These are phyloP conservation scores for Macrotyloma uniflorum DNA, from an alignment of 306 rosid genomes.

Conservation along the genomic window DNA sequence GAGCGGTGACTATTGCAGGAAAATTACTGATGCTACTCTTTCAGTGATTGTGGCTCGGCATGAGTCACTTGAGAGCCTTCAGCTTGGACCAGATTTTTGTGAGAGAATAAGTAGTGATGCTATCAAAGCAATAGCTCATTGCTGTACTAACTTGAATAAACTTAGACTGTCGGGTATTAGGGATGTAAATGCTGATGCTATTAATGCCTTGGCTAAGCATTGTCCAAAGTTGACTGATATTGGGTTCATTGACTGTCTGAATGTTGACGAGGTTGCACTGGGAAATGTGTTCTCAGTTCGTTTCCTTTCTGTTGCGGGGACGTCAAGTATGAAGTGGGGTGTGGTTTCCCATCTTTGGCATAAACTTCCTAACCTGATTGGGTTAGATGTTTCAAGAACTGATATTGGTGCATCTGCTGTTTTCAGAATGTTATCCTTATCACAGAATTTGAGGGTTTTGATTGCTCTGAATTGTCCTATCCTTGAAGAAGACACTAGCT, in stretches of 20 bases:
- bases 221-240: constrained; percentile 79
- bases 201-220: constrained; percentile 73
- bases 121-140: constrained; percentile 81
- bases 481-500: constrained; percentile 78
- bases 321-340: constrained; percentile 87
- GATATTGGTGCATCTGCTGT: constrained; percentile 83
- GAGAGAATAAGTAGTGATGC: constrained; percentile 99
- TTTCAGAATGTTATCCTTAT: constrained; percentile 71
- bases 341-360: constrained; percentile 88
- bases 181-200: constrained; percentile 86
- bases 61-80: constrained; percentile 92
- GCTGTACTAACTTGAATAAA: constrained; percentile 76
- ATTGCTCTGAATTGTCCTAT: constrained; percentile 90
- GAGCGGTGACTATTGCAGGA: constrained; percentile 96
- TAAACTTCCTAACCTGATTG: constrained; percentile 80
- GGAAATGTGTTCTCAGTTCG: constrained; percentile 76
- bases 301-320: constrained; percentile 93
- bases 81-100: constrained; percentile 99
- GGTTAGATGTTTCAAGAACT: constrained; percentile 95
- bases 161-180: constrained; percentile 89
- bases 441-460: constrained; percentile 76
- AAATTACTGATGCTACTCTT: constrained; percentile 97
- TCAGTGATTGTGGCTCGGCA: constrained; percentile 94
- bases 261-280: constrained; percentile 81
- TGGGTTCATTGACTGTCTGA: constrained; percentile 93